Conservation (phyloP, 1,284 basidiomycete genomes). For the Peniophora sp. region DNA sequence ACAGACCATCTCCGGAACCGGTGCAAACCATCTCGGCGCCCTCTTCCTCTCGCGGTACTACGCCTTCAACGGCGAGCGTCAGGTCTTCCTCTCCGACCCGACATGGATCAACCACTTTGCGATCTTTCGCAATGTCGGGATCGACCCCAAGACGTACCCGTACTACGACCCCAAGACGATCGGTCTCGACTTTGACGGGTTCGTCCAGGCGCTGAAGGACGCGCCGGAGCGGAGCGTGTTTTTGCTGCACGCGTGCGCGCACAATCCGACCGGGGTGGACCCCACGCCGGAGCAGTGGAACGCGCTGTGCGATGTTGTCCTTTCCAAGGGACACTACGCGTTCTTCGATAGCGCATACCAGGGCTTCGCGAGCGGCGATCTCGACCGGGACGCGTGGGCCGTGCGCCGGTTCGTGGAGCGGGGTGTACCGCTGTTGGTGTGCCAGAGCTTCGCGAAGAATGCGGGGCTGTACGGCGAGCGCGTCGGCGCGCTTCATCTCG, state of each 20-base stretch:
- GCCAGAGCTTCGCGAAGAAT: slow-evolving; percentile 96
- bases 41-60: slow-evolving; percentile 87
- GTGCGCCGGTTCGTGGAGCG: slow-evolving; percentile 71
- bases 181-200: slow-evolving; percentile 76
- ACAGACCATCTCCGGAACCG: slow-evolving; percentile 93
- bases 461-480: slow-evolving; percentile 92
- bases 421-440: slow-evolving; percentile 76
- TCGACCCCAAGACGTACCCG: slow-evolving; percentile 75
- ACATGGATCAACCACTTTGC: slow-evolving; percentile 95
- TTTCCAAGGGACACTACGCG: slow-evolving; percentile 74
- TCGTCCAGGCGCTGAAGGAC: slow-evolving; percentile 56
- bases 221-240: slow-evolving; percentile 78
- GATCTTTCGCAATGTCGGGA: slow-evolving; percentile 80
- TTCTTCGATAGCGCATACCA: slow-evolving; percentile 98
- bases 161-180: slow-evolving; percentile 92
- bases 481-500: slow-evolving; percentile 78
- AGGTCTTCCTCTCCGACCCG: slow-evolving; percentile 80
- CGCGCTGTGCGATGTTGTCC: slow-evolving; percentile 68
- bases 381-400: slow-evolving; percentile 71
- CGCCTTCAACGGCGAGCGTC: slow-evolving; percentile 56
- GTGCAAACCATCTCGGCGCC: slow-evolving; percentile 89
- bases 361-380: slow-evolving; percentile 83
- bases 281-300: slow-evolving; percentile 88
- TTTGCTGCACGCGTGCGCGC: slow-evolving; percentile 89
- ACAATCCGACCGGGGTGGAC: slow-evolving; percentile 95